phyloP scores from a whole-genome alignment of 768 basidiomycete genomes.

The Tephrocybe sp. region DNA sequence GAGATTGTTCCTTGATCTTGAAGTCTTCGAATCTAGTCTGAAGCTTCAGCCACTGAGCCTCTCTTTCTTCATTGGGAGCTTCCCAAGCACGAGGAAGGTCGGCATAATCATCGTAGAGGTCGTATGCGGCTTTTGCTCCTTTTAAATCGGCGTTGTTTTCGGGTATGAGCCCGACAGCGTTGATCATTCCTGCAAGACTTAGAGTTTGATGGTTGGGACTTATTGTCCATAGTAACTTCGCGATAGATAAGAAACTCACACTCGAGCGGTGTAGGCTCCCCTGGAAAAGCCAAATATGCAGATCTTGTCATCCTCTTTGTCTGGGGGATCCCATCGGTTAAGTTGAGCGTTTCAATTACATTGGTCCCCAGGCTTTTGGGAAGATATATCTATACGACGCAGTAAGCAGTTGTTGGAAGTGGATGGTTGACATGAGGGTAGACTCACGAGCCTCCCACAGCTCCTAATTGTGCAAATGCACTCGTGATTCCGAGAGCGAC shows the following conservation, averaged over 20 bases:
- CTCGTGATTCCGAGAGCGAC: slow-evolving; percentile 65
- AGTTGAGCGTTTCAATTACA: no score
- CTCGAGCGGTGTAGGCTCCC: no score
- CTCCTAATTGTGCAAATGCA: slow-evolving; percentile 52
- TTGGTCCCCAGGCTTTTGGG: slow-evolving; percentile 50
- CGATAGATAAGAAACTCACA: no score
- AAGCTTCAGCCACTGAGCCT: no score
- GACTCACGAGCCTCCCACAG: slow-evolving; percentile 62
- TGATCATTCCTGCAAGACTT: slow-evolving; percentile 7
- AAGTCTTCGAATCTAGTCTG: not conserved
- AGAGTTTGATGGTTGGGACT: no score
- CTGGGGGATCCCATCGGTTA: no score
- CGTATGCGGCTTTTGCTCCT: not conserved
- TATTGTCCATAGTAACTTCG: no score
- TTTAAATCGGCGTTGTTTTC: not conserved
- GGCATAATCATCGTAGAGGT: no score
- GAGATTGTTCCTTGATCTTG: not conserved
- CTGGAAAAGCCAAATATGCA: no score
- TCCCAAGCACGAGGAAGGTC: no score
- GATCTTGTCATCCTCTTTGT: no score
- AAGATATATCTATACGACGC: slow-evolving; percentile 48
- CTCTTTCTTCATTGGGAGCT: no score
- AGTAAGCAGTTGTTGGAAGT: not conserved
- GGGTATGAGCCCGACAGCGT: slow-evolving; percentile 3
- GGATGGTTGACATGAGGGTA: not conserved